Evolutionary conservation across 2,329 filamentous ascomycete genomes (phyloP), one percentile per base, ranked within the genome.

Genomic region (Ceratocystis lukuohia): DNA sequence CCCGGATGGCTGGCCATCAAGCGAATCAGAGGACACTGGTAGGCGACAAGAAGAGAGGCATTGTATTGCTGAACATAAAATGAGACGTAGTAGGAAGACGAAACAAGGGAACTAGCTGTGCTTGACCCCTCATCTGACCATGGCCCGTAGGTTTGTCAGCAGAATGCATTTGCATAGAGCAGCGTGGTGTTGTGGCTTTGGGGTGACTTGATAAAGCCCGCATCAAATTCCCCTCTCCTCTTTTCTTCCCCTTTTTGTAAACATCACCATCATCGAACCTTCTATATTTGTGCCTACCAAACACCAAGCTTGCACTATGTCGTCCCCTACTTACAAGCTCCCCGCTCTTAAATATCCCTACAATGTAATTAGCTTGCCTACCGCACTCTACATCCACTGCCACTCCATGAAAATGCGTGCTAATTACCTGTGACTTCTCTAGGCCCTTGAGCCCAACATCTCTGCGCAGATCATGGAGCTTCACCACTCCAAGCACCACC

Each of bases 381-480:
- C 44, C 7, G 56, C n/a, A 17, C 33, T 25, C 8, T 59, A n/a
- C 30, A 17, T 10, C 25, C 22, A 33, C 22, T 15, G 4, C 28
- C 30, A 37, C 7, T 57, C 10, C 30, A 30, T 28, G 30, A 33
- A 12, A 20, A 28, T 30, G 15, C 28, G 5, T 59, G 28, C 56
- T 59, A 59, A 59, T 12, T 17, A 33, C 5, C 28, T 8, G 56
- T 37, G 28, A 46, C 63, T 41, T 44, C 61, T 61, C 6, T 69
- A 88, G 84, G 87, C 86, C 44, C 79, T 89, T 62, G 86, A 89
- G 74, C 87, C 87, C 8, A 82, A 85, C 76, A 91, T 92, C 77
- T 89, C 87, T 44, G 80, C 79, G 71, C 83, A 90, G 74, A 92
- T 91, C 75, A 92, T 92, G 88, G 84, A 88, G 75, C 82, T 92